Percentiles rank a stretch among this genome's conserved stretches.
phyloP scores from a whole-genome alignment of 2,329 filamentous ascomycete species.

The Thielaviopsis populi region DNA sequence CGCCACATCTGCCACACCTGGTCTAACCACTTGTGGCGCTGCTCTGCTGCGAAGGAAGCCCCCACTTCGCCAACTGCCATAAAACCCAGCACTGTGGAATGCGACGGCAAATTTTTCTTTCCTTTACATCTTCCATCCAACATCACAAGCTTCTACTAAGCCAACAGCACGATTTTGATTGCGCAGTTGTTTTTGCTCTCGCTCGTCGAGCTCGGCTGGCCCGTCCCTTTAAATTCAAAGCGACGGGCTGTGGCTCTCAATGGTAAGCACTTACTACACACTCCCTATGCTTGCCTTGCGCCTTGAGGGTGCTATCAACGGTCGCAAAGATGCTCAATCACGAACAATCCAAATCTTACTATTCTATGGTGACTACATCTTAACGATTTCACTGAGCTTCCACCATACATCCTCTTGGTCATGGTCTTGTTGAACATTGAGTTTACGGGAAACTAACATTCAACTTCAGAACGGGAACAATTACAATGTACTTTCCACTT shows the following conservation, averaged over 20 bases:
- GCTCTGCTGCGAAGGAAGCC: not conserved
- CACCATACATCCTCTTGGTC: slow-evolving; percentile 12
- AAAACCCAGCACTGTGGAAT: slow-evolving; percentile 12
- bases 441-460: not conserved
- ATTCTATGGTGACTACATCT: slow-evolving; percentile 37
- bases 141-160: slow-evolving; percentile 1
- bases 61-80: slow-evolving; percentile 13
- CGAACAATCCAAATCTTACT: slow-evolving; percentile 52
- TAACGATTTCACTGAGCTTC: slow-evolving; percentile 42
- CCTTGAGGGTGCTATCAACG: not conserved
- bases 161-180: slow-evolving; percentile 5
- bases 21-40: slow-evolving; percentile 9
- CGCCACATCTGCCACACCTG: not conserved
- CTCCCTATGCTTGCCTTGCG: not conserved
- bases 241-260: slow-evolving; percentile 1
- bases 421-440: not conserved
- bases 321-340: slow-evolving; percentile 24
- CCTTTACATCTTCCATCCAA: not conserved
- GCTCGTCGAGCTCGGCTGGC: slow-evolving; percentile 5
- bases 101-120: slow-evolving; percentile 14
- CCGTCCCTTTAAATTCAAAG: slow-evolving; percentile 6
- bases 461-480: not conserved
- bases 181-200: not conserved
- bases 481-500: not conserved
- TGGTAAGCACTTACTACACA: slow-evolving; percentile 9